Evolutionary conservation across 805 yeast species (phyloP).

Genomic region (Zygotorulaspora chibaensis): DNA sequence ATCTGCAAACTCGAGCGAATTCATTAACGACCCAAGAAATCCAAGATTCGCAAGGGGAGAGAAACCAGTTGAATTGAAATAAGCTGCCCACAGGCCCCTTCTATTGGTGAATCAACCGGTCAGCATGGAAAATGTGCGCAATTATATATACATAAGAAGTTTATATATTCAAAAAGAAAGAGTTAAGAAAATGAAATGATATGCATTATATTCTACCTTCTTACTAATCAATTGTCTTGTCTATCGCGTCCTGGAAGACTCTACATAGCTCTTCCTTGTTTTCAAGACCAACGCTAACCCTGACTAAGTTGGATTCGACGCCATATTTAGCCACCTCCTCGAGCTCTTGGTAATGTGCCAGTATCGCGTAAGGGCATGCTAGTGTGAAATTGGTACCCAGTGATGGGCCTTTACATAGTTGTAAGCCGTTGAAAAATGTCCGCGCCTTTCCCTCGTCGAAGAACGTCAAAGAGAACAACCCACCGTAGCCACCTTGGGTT

Average conservation of each 20-base stretch:
- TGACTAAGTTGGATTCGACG: constrained; percentile 68
- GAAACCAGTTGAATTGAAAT: constrained; percentile 40
- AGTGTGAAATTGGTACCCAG: constrained; percentile 79
- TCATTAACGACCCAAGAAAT: constrained; percentile 92
- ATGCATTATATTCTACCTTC: neutral
- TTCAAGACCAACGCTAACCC: constrained; percentile 85
- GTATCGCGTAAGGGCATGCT: constrained; percentile 83
- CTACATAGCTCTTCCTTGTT: constrained; percentile 53
- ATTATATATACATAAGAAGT: constrained; percentile 4
- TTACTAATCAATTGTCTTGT: constrained; percentile 20
- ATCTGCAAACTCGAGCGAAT: constrained; percentile 70
- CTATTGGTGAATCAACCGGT: no score
- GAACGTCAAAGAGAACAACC: constrained; percentile 72
- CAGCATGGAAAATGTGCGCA: neutral
- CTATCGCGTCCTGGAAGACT: constrained; percentile 51
- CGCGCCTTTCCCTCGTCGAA: constrained; percentile 58
- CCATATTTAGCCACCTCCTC: constrained; percentile 81
- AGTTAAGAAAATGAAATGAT: neutral
- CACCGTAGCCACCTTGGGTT: constrained; percentile 83
- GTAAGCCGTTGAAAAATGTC: constrained; percentile 60
- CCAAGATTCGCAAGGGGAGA: constrained; percentile 74
- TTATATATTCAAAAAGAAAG: constrained; percentile 14
- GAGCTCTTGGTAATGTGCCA: constrained; percentile 80
- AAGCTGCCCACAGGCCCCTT: neutral
- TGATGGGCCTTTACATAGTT: constrained; percentile 70